Conservation (phyloP, 345 rosid species). For the Mangifera indica region DNA sequence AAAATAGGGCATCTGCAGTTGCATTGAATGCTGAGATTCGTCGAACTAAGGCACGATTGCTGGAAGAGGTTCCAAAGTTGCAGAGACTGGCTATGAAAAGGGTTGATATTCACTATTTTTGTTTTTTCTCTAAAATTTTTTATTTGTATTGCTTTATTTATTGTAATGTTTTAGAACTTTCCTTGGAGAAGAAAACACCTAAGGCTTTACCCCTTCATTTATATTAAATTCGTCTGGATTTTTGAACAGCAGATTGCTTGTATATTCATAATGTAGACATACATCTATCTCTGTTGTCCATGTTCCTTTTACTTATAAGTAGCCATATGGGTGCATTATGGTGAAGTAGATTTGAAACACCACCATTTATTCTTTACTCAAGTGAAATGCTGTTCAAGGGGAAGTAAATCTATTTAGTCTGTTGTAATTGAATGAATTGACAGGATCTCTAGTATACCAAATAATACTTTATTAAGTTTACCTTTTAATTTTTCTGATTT, state of each 20-base stretch:
- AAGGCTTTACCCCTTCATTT: not conserved
- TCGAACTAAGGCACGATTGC: conserved; percentile 79
- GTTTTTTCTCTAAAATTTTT: not conserved
- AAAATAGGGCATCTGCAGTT: conserved; percentile 80
- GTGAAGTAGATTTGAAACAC: not conserved
- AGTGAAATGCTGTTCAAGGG: not conserved
- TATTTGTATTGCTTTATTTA: not conserved
- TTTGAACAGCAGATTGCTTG: not conserved
- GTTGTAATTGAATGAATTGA: not conserved
- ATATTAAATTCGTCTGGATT: not conserved
- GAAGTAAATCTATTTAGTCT: not conserved
- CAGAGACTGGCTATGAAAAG: conserved; percentile 90
- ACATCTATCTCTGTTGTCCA: not conserved
- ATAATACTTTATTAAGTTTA: not conserved
- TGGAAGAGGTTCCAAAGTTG: conserved; percentile 88
- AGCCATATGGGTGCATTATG: not conserved
- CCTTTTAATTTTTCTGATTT: too few relatives aligned
- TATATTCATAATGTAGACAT: not conserved
- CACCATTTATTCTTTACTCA: not conserved
- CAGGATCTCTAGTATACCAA: not conserved
- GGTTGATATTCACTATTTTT: conserved; percentile 37
- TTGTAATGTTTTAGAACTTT: not conserved
- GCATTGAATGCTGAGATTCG: conserved; percentile 97
- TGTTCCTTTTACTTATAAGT: not conserved
- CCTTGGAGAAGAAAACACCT: not conserved